Base-by-base conservation (phyloP, 148 eudicot genomes). In the Camellia sinensis region DNA sequence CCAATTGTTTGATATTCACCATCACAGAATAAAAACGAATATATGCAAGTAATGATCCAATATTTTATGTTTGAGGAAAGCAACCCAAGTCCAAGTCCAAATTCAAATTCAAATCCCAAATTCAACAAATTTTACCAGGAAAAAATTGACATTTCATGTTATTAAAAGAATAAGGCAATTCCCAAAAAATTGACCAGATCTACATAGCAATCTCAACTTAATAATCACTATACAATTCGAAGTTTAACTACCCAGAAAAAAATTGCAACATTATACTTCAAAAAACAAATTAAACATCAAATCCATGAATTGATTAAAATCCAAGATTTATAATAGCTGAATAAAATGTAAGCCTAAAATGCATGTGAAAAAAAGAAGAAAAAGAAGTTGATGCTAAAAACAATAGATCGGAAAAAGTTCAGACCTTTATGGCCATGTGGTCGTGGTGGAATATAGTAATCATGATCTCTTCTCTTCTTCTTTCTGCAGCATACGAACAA, bases 401-500 rank as follows among this genome's bases (percentile, higher is more conserved):
- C 74, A 45, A 21, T 14, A 10, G 41, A 54, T 69, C 29, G 21
- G 21, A 44, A 5, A 45, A 76, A 72, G 68, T n/a, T 43, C 6
- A 45, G 17, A 91, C 94, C 94, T 91, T 91, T 91, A n/a, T 82
- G 88, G 0, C 83, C 88, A 76, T 78, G 68, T 50, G 79, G 80
- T 22, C 78, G 78, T 22, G 80, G 88, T n/a, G 84, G 89, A 46
- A 80, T 79, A 80, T 89, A 87, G 82, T 87, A 87, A 62, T 81
- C 80, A 57, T 78, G 80, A 13, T 89, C 86, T 84, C 87, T 84
- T 73, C 73, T 89, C 82, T 80, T 90, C 89, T 89, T 91, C 88
- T 86, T 93, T 79, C 82, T 88, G 76, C 92, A 93, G 71, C 88
- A 89, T 6, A 93, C 52, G 57, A 89, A 93, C 19, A 93, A 71